A percentile compares a stretch with the other conserved stretches of the same genome.
Conservation (phyloP, 108 stramenopile genomes). For the Nitzschia sp. region DNA sequence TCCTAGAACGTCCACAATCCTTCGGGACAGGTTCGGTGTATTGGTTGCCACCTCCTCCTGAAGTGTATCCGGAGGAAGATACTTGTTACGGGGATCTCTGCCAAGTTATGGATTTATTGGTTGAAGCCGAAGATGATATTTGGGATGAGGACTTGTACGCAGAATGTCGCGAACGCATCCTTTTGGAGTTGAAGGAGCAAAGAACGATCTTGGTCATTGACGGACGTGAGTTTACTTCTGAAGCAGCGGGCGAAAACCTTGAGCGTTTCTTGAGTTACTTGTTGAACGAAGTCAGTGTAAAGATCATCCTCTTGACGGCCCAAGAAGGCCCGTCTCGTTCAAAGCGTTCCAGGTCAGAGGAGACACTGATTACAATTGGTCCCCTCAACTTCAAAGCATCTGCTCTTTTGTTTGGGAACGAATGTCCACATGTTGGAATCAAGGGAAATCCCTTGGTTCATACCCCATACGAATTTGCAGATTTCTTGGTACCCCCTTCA, state of each 20-base stretch:
- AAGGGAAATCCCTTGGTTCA: slow-evolving; percentile 13
- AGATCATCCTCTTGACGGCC: slow-evolving; percentile 35
- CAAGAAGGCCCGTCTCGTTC: slow-evolving; percentile 18
- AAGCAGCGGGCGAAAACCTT: slow-evolving; percentile 33
- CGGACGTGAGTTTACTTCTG: slow-evolving; percentile 30
- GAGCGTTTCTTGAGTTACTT: slow-evolving; percentile 30
- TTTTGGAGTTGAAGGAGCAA: slow-evolving; percentile 24
- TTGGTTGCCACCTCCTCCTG: slow-evolving; percentile 32
- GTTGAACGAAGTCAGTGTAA: slow-evolving; percentile 32
- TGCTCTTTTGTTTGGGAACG: slow-evolving; percentile 22
- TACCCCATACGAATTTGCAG: slow-evolving; percentile 30
- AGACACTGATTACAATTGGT: slow-evolving; percentile 28
- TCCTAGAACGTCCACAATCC: slow-evolving; percentile 27
- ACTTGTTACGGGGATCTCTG: slow-evolving; percentile 32
- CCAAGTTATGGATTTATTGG: slow-evolving; percentile 18
- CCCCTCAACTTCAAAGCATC: slow-evolving; percentile 29
- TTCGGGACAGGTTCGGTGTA: slow-evolving; percentile 21
- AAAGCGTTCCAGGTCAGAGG: slow-evolving; percentile 28
- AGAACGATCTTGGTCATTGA: slow-evolving; percentile 35
- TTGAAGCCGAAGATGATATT: slow-evolving; percentile 28
- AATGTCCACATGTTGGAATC: slow-evolving; percentile 1
- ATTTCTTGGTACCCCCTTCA: slow-evolving; percentile 20
- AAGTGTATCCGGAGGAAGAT: slow-evolving; percentile 13
- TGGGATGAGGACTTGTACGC: slow-evolving; percentile 37
- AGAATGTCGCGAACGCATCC: slow-evolving; percentile 25